Evolutionary conservation across 2,329 filamentous ascomycete genomes (phyloP), one percentile per base, ranked within the genome.

Genomic region (Drechslerella coelobrocha): DNA sequence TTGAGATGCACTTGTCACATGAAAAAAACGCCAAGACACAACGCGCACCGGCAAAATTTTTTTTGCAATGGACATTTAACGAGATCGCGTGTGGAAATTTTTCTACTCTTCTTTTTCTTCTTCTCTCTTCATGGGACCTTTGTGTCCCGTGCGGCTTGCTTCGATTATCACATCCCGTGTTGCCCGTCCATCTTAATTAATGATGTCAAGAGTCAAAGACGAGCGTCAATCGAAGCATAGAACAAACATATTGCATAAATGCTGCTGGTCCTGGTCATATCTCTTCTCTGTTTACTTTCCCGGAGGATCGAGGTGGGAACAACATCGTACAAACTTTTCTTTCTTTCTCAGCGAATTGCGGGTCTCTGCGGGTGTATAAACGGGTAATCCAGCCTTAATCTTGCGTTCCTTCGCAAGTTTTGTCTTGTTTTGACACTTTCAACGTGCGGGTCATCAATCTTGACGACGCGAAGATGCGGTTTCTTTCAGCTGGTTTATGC

Each of bases 201-300:
- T 75, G 73, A 73, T 75, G 74, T 41, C 43, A 57, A 61, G 39
- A 61, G 65, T 69, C 65, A 60, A 59, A 66, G 65, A 71, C 57
- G 73, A 74, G 74, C 73, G 74, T 75, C 74, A 72, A 74, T 73
- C 61, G 73, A 72, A 75, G 73, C 74, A 75, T 73, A 75, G 74
- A 75, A 68, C 59, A 73, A 75, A 65, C 73, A 73, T 74, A 75
- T 75, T 75, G 74, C 74, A 75, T 50, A 75, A 72, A 71, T 74
- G 72, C 61, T 56, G 61, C 43, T 61, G 60, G 52, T 73, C 68
- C 61, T 37, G 39, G 43, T 53, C 34, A 50, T 69, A 62, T 62
- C 65, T 69, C 65, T 69, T 69, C 65, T 69, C 65, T 69, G 57
- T 61, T 62, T 54, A 69, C 51, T 61, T 57, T 50, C 41, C 65